These are phyloP conservation scores for Aspergillus bombycis DNA, from an alignment of 2,329 filamentous ascomycete species.

Conservation along the genomic window DNA sequence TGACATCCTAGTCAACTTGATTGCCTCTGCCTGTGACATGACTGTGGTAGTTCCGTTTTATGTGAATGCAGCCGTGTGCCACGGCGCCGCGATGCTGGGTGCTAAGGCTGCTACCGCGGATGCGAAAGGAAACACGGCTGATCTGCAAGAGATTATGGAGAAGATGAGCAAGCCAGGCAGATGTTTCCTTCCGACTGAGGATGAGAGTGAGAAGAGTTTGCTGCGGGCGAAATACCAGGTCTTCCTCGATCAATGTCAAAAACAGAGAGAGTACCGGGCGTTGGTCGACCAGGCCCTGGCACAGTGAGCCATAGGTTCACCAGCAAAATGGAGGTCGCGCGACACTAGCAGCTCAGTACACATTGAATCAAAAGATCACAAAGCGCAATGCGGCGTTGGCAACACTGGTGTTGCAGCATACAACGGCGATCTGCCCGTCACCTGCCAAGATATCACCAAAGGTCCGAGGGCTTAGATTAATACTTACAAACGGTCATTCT, in stretches of 20 bases:
- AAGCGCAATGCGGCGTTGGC: too few species aligned
- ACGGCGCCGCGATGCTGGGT: slow-evolving; percentile 97
- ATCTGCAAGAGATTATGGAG: slow-evolving; percentile 96
- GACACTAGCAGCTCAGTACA: background rate
- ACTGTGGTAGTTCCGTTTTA: slow-evolving; percentile 92
- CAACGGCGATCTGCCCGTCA: too few species aligned
- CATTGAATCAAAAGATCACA: background rate
- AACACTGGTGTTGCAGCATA: too few species aligned
- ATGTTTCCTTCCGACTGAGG: slow-evolving; percentile 73
- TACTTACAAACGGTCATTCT: too few species aligned
- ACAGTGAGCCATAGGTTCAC: background rate
- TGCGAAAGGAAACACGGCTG: slow-evolving; percentile 75
- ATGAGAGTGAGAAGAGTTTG: slow-evolving; percentile 75
- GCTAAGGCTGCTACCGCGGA: slow-evolving; percentile 90
- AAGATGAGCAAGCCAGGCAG: slow-evolving; percentile 93
- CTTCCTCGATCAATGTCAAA: slow-evolving; percentile 89
- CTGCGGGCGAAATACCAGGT: slow-evolving; percentile 89
- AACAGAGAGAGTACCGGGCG: slow-evolving; percentile 79
- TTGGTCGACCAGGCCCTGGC: slow-evolving; percentile 67
- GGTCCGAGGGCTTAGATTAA: too few species aligned
- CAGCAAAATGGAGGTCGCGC: too few species aligned
- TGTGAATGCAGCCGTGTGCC: slow-evolving; percentile 91
- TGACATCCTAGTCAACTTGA: slow-evolving; percentile 83
- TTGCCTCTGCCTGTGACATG: slow-evolving; percentile 88
- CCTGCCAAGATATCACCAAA: too few species aligned